These are phyloP conservation scores for Paramecium biaurelia DNA, from an alignment of 73 alveolate genomes.

Conservation along the genomic window DNA sequence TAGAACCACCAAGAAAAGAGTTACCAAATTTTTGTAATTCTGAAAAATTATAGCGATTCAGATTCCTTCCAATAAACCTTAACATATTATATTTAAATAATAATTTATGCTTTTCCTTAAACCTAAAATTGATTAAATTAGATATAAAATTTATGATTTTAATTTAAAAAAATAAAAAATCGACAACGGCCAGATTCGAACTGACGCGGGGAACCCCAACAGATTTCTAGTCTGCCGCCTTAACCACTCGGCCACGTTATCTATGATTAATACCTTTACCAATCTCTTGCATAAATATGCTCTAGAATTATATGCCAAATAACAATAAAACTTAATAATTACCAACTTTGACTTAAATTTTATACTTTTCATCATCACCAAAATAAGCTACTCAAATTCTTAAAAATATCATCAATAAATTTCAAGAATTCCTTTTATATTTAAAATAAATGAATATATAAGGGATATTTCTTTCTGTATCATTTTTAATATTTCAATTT, in stretches of 20 bases:
- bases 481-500: too few relatives aligned
- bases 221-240: slow-evolving; percentile 64
- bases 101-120: not conserved
- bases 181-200: slow-evolving; percentile 65
- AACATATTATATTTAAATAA: not conserved
- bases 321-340: not conserved
- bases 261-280: not conserved
- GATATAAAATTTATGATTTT: not conserved
- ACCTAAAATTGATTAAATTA: not conserved
- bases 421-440: too few relatives aligned
- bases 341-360: not conserved
- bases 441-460: too few relatives aligned
- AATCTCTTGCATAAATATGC: not conserved
- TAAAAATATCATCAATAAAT: not conserved
- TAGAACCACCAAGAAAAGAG: slow-evolving; percentile 48
- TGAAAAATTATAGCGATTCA: not conserved
- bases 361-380: not conserved
- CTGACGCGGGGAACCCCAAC: slow-evolving; percentile 63
- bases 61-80: not conserved
- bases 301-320: not conserved
- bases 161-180: not conserved
- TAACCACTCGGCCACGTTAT: slow-evolving; percentile 63
- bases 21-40: slow-evolving; percentile 10
- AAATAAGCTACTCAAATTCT: not conserved
- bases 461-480: too few relatives aligned